Base-by-base conservation (phyloP, 148 eudicot genomes). In the Drosera capensis region DNA sequence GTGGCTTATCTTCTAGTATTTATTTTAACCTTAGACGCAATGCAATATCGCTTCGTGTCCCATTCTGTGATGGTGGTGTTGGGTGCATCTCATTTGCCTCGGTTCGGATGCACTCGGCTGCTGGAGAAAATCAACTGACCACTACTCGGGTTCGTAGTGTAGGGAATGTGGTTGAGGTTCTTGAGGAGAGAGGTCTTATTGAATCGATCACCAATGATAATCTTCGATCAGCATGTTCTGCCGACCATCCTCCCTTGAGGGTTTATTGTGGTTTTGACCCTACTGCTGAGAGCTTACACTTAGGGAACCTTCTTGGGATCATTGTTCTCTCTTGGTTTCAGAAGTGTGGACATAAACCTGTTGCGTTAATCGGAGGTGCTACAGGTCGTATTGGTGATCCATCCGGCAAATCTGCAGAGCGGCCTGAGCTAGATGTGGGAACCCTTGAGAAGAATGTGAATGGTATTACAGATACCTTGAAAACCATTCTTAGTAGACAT, bases 191-290 rank as follows among this genome's bases (percentile, higher is more conserved):
- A 51, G 94, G 96, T 15, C 55, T 87, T 1, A 55, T 87, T 14
- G 96, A 87, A 13, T 74, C 90, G 46, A 35, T 77, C 46, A 87
- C 94, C 41, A 62, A 58, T 51, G 74, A 77, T 0, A 65, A 38
- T 43, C 85, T 87, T 49, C 58, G 65, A 14, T 49, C 74, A 16
- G 49, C 36, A 15, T 65, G 70, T 54, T 49, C 77, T 8, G 31
- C 62, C 1, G 46, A 42, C 35, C 45, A 40, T 51, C 56, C 72
- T 12, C 81, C 72, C 1, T 46, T 86, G 21, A 57, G 50, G 34
- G 90, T 83, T 34, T 87, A 87, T 55, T 83, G 94, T 39, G 94
- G 94, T 1, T 87, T 87, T 41, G 96, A 87, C 63, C 94, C 96
- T 2, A 87, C 96, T 7, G 94, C 94, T 3, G 83, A 87, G 45